phyloP scores from a whole-genome alignment of 768 basidiomycete species.

The Tephrocybe sp. region DNA sequence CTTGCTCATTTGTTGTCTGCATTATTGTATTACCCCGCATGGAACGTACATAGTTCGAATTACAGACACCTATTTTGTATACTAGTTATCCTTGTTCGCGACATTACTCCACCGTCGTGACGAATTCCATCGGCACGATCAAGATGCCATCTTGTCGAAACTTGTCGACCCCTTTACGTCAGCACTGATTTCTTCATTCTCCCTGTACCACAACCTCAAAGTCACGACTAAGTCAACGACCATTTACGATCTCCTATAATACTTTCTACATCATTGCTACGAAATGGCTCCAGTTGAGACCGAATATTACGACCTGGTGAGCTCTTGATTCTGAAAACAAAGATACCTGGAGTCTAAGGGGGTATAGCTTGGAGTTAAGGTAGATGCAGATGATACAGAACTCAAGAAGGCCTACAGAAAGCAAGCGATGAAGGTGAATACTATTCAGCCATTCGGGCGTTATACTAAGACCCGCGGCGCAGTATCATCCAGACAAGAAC shows the following conservation, averaged over 20 bases:
- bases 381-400: slow-evolving; percentile 75
- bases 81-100: not conserved
- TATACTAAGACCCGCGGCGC: not conserved
- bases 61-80: slow-evolving; percentile 3
- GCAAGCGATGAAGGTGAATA: slow-evolving; percentile 82
- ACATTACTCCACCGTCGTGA: not conserved
- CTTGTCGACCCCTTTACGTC: too few relatives aligned
- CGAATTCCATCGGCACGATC: not conserved
- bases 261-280: slow-evolving; percentile 7
- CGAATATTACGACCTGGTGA: slow-evolving; percentile 84
- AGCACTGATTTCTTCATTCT: slow-evolving; percentile 9
- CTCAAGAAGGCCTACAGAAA: slow-evolving; percentile 96
- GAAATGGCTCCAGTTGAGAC: slow-evolving; percentile 87
- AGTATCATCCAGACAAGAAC: slow-evolving; percentile 98
- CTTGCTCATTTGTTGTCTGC: slow-evolving; percentile 1
- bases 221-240: slow-evolving; percentile 4
- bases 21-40: slow-evolving; percentile 13
- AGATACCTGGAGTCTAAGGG: not conserved
- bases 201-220: not conserved
- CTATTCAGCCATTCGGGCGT: not conserved
- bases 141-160: too few relatives aligned
- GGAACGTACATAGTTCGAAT: slow-evolving; percentile 1
- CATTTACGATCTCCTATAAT: slow-evolving; percentile 18
- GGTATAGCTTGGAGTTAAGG: slow-evolving; percentile 63
- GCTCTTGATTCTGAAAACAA: slow-evolving; percentile 20